Percentiles rank a stretch among this genome's conserved stretches.
Conservation (phyloP, 2,329 filamentous ascomycete genomes). For the Arthrobotrys sphaeroides region DNA sequence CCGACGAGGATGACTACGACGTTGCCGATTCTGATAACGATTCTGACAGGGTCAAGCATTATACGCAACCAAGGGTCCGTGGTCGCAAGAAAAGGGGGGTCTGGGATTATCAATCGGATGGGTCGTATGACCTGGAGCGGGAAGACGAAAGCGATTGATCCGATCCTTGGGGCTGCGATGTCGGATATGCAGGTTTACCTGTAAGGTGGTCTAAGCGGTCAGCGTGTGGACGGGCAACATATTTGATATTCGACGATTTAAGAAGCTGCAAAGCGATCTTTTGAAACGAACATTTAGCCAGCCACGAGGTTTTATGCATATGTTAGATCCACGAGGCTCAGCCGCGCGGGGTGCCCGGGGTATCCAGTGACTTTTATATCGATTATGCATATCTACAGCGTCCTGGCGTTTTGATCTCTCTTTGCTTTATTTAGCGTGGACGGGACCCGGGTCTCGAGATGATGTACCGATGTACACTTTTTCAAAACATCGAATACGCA, state of each 20-base stretch:
- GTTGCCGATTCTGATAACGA: slow-evolving; percentile 55
- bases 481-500: slow-evolving; percentile 24
- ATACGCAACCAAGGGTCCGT: slow-evolving; percentile 37
- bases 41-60: slow-evolving; percentile 28
- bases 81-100: slow-evolving; percentile 49
- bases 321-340: slow-evolving; percentile 1
- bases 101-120: slow-evolving; percentile 49
- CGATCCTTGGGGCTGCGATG: slow-evolving; percentile 24
- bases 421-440: slow-evolving; percentile 30
- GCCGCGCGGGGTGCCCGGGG: slow-evolving; percentile 22
- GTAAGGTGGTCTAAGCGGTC: neutral
- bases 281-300: slow-evolving; percentile 9
- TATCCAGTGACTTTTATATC: slow-evolving; percentile 5
- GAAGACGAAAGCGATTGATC: slow-evolving; percentile 47
- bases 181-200: slow-evolving; percentile 14
- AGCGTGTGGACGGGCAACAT: neutral
- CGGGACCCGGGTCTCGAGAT: slow-evolving; percentile 22
- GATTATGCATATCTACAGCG: slow-evolving; percentile 5
- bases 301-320: slow-evolving; percentile 29
- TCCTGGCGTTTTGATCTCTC: slow-evolving; percentile 5
- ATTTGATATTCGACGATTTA: slow-evolving; percentile 23
- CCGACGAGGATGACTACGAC: slow-evolving; percentile 56
- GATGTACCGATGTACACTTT: slow-evolving; percentile 8
- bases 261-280: slow-evolving; percentile 32
- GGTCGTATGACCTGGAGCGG: slow-evolving; percentile 50